Evolutionary conservation across 2,329 filamentous ascomycete genomes (phyloP), one percentile per base, ranked within the genome.

Genomic region (Ustilaginoidea virens): DNA sequence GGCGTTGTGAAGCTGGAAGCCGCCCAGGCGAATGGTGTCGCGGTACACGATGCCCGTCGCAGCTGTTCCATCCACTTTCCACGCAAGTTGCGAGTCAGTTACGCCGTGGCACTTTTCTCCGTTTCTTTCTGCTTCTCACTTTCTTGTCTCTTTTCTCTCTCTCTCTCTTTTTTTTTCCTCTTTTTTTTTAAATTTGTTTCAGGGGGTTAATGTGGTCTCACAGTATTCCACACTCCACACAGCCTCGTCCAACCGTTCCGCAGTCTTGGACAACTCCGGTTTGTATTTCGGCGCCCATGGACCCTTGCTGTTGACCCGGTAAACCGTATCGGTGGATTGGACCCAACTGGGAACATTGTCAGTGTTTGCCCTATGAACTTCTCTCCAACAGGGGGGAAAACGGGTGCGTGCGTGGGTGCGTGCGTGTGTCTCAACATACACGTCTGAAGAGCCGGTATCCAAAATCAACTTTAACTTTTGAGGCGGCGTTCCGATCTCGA

Each of bases 391-490:
- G n/a, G n/a, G n/a, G n/a, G n/a, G n/a, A n/a, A n/a, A n/a, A n/a
- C n/a, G n/a, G n/a, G n/a, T n/a, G n/a, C n/a, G n/a, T n/a, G n/a
- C n/a, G n/a, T n/a, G n/a, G n/a, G n/a, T n/a, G n/a, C n/a, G n/a
- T n/a, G n/a, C n/a, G n/a, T n/a, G n/a, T n/a, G 10, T 11, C 11
- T 13, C 7, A 26, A 71, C 77, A 67, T 66, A 90, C 75, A 66
- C 49, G 33, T 70, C 66, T 7, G 60, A 53, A 6, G 66, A 70
- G 8, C 65, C 66, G 2, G 63, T 69, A 37, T 69, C 65, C 15
- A 69, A 39, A n/a, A 63, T 56, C 23, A 69, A 42, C 26, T 55
- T 58, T 23, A 67, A 31, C 5, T 43, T 48, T 35, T 69, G 63
- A 1, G 59, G 52, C 0, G 64, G 64, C 10, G 49, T 60, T 7